Evolutionary conservation across 352 stramenopile genomes (phyloP).

Genomic region (Phytophthora pini): DNA sequence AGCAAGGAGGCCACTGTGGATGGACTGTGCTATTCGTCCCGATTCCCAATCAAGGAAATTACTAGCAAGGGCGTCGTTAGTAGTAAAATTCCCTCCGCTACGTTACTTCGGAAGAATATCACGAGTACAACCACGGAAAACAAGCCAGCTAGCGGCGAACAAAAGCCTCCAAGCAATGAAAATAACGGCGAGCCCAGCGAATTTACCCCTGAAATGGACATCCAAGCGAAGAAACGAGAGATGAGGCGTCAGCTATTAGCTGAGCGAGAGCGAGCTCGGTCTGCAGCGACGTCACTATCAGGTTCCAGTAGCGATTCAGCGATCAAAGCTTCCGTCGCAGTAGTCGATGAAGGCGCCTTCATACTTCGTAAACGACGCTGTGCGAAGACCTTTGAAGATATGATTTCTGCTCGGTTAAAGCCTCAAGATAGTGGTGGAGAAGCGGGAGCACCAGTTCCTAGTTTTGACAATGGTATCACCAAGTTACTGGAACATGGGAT

Average conservation of each 20-base stretch:
- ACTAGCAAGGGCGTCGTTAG: conserved; percentile 13
- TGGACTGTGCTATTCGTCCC: conserved; percentile 61
- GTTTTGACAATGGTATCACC: conserved; percentile 29
- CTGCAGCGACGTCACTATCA: conserved; percentile 18
- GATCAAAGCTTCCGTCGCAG: conserved; percentile 9
- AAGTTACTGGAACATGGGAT: conserved; percentile 71
- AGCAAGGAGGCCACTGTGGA: conserved; percentile 54
- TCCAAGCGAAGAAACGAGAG: conserved; percentile 31
- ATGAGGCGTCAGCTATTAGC: conserved; percentile 27
- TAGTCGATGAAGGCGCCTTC: conserved; percentile 36
- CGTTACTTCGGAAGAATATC: conserved; percentile 22
- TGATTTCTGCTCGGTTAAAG: conserved; percentile 60
- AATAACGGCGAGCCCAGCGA: conserved; percentile 3
- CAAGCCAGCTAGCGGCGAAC: conserved; percentile 6
- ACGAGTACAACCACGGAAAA: neutral
- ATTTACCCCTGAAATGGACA: conserved; percentile 9
- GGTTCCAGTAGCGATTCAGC: conserved; percentile 19
- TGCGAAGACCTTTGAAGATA: conserved; percentile 80
- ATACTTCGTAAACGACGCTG: conserved; percentile 70
- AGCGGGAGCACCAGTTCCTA: conserved; percentile 9
- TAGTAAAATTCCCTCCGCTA: conserved; percentile 20
- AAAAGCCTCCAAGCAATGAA: conserved; percentile 1
- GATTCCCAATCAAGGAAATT: conserved; percentile 54
- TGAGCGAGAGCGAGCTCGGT: conserved; percentile 24
- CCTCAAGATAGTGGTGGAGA: conserved; percentile 4